A percentile compares a stretch with the other conserved stretches of the same genome.
These are phyloP conservation scores for Coemansia sp. DNA, from an alignment of 192 early-diverging fungal species.

Conservation along the genomic window DNA sequence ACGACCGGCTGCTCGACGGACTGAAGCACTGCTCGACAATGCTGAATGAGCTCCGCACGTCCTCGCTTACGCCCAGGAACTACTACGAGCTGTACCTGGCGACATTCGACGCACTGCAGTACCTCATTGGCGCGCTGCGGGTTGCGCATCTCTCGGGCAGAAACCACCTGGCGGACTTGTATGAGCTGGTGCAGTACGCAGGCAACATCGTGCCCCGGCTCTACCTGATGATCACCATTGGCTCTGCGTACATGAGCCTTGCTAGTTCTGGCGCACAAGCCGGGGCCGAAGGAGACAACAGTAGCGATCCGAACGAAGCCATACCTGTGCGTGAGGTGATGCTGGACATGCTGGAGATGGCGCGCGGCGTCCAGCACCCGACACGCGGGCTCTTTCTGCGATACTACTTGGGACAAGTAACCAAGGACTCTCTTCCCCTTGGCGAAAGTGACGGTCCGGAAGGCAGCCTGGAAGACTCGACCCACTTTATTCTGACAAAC, in stretches of 20 bases:
- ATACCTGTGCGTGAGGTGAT: slow-evolving; percentile 94
- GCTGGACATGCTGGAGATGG: slow-evolving; percentile 99
- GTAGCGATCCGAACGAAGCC: slow-evolving; percentile 47
- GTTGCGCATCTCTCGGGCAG: slow-evolving; percentile 79
- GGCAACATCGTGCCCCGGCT: slow-evolving; percentile 97
- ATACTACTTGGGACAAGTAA: slow-evolving; percentile 92
- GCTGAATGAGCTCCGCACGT: slow-evolving; percentile 93
- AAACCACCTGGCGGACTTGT: slow-evolving; percentile 87
- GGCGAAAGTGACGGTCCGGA: slow-evolving; percentile 51
- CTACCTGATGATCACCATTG: slow-evolving; percentile 99
- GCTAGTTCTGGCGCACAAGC: slow-evolving; percentile 9
- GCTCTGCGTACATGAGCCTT: slow-evolving; percentile 93
- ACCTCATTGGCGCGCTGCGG: slow-evolving; percentile 85
- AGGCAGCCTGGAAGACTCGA: slow-evolving; percentile 86
- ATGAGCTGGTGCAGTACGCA: slow-evolving; percentile 98
- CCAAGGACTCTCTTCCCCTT: slow-evolving; percentile 89
- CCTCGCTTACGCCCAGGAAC: slow-evolving; percentile 90
- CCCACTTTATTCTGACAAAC: slow-evolving; percentile 93
- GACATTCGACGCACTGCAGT: slow-evolving; percentile 94
- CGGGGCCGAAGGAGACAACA: neutral
- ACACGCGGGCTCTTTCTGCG: slow-evolving; percentile 95
- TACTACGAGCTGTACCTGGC: slow-evolving; percentile 99
- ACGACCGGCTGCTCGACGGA: slow-evolving; percentile 90
- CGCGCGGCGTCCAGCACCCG: slow-evolving; percentile 96
- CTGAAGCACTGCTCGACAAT: slow-evolving; percentile 98